Conservation (phyloP, 768 basidiomycete species). For the Xerocomellus intermedius region DNA sequence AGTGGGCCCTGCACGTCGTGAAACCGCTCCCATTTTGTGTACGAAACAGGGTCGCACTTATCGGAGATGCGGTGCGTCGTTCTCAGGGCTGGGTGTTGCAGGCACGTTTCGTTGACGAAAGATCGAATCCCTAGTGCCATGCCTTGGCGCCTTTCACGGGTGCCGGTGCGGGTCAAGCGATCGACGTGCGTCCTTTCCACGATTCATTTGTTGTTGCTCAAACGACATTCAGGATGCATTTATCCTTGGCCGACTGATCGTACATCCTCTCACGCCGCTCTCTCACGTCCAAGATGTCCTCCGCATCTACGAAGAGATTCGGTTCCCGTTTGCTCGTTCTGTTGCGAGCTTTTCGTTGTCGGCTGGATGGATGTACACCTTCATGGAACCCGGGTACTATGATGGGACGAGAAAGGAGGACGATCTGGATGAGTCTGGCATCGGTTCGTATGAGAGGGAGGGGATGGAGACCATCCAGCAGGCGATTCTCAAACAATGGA, state of each 20-base stretch:
- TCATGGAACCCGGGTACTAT: slow-evolving; percentile 20
- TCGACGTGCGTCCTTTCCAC: slow-evolving; percentile 14
- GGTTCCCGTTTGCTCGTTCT: slow-evolving; percentile 12
- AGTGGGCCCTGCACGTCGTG: slow-evolving; percentile 47
- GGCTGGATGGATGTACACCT: slow-evolving; percentile 18
- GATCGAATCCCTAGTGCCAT: slow-evolving; percentile 12
- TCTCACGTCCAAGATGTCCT: slow-evolving; percentile 1
- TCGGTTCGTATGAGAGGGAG: slow-evolving; percentile 13
- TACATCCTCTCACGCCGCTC: slow-evolving; percentile 16
- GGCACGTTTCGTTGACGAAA: not conserved
- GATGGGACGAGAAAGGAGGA: slow-evolving; percentile 18
- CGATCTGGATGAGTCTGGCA: slow-evolving; percentile 7
- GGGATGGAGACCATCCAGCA: slow-evolving; percentile 15
- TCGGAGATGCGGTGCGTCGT: slow-evolving; percentile 47
- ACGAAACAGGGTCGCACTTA: slow-evolving; percentile 40
- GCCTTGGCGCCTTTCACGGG: slow-evolving; percentile 26
- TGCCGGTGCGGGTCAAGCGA: slow-evolving; percentile 28
- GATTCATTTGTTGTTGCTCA: not conserved
- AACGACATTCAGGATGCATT: slow-evolving; percentile 15
- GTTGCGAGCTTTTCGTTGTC: slow-evolving; percentile 18
- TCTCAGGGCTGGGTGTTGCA: not conserved
- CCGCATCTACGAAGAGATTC: slow-evolving; percentile 10
- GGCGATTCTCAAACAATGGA: slow-evolving; percentile 16
- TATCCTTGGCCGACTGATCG: slow-evolving; percentile 23
- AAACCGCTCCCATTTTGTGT: slow-evolving; percentile 41